Conservation (phyloP, 495 filamentous ascomycete genomes). For the Penicillium salamii region DNA sequence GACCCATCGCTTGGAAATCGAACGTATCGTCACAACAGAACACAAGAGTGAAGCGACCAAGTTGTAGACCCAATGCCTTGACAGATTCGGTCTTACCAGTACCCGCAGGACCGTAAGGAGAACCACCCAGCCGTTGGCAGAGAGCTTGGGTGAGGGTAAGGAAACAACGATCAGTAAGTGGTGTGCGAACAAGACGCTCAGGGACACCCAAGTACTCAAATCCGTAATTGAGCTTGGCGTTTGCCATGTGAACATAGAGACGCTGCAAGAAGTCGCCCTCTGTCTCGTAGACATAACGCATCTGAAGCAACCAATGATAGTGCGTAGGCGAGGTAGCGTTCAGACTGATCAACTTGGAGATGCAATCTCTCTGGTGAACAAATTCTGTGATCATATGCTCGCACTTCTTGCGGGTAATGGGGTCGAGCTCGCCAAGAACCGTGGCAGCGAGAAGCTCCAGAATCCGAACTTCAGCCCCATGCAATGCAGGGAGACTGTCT, state of each 20-base stretch:
- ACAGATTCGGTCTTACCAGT: conserved; percentile 99
- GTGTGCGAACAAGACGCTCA: conserved; percentile 91
- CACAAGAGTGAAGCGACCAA: conserved; percentile 95
- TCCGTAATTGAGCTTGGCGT: conserved; percentile 90
- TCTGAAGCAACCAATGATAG: conserved; percentile 92
- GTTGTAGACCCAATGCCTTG: conserved; percentile 92
- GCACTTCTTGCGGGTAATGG: conserved; percentile 88
- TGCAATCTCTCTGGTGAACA: conserved; percentile 92
- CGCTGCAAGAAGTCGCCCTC: conserved; percentile 81
- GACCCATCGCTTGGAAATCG: conserved; percentile 99
- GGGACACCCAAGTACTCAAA: conserved; percentile 97
- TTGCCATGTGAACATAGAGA: conserved; percentile 92
- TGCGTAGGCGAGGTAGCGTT: conserved; percentile 77
- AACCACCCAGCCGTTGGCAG: conserved; percentile 91
- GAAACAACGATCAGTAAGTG: conserved; percentile 96
- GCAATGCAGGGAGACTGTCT: conserved; percentile 59
- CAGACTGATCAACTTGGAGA: conserved; percentile 73
- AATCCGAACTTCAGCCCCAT: conserved; percentile 72
- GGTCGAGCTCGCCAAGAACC: conserved; percentile 86
- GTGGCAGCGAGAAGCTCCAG: conserved; percentile 80
- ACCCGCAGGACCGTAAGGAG: conserved; percentile 94
- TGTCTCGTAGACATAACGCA: conserved; percentile 87
- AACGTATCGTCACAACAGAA: conserved; percentile 99
- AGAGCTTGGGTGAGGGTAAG: conserved; percentile 94
- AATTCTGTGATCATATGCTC: conserved; percentile 99